These are phyloP conservation scores for Vanrija humicola DNA, from an alignment of 1,284 basidiomycete species.

Conservation along the genomic window DNA sequence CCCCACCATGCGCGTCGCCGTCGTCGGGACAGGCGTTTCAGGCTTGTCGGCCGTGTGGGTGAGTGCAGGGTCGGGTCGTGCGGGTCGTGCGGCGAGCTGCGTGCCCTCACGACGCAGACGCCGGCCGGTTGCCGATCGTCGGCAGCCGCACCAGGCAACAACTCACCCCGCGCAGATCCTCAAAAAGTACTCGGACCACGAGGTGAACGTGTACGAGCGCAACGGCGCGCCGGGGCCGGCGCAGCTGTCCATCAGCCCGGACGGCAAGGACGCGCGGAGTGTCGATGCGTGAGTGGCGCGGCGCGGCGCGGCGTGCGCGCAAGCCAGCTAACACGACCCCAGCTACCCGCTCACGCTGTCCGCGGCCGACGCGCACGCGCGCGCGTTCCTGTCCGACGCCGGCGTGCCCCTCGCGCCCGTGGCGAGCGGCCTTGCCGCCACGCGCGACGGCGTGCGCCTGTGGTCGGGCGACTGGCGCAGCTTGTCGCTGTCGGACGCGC, in stretches of 20 bases:
- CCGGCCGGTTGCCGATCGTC: neutral
- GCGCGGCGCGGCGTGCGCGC: neutral
- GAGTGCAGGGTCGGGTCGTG: constrained; percentile 18
- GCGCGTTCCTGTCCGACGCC: constrained; percentile 63
- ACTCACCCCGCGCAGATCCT: constrained; percentile 51
- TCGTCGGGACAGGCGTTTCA: constrained; percentile 73
- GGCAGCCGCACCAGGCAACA: neutral
- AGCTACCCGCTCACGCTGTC: constrained; percentile 55
- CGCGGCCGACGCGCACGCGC: constrained; percentile 76
- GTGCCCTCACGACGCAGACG: neutral
- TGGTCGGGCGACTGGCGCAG: neutral
- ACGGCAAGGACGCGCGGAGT: constrained; percentile 51
- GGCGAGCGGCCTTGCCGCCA: constrained; percentile 76
- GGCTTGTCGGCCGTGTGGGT: constrained; percentile 76
- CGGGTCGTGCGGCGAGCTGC: too few relatives aligned
- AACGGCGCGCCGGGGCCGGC: constrained; percentile 58
- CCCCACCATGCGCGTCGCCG: constrained; percentile 56
- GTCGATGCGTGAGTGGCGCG: constrained; percentile 59
- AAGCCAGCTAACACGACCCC: neutral
- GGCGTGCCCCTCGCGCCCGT: constrained; percentile 55
- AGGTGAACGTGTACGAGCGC: constrained; percentile 74
- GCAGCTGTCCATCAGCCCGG: constrained; percentile 31
- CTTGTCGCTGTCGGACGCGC: constrained; percentile 17
- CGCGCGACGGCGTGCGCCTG: constrained; percentile 53
- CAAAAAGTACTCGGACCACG: constrained; percentile 72